Evolutionary conservation across 2,329 filamentous ascomycete species (phyloP).

Genomic region (Aspergillus piperis): DNA sequence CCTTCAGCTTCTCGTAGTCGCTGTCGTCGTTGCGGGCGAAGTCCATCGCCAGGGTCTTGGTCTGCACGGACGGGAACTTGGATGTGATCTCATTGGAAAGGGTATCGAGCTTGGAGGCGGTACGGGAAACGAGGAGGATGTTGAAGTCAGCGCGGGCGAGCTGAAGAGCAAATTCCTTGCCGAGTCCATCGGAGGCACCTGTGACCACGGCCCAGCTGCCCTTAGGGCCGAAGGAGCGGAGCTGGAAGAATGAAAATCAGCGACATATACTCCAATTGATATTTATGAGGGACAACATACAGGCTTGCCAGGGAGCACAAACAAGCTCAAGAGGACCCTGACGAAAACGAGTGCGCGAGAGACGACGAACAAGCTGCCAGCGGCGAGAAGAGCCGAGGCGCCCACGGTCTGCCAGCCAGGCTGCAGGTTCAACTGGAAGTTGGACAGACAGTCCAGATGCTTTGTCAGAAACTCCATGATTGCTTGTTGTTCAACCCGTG

Average conservation of each 20-base stretch:
- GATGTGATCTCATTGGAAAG: constrained; percentile 76
- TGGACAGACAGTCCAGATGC: constrained; percentile 33
- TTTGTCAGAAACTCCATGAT: constrained; percentile 36
- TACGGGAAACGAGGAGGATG: constrained; percentile 90
- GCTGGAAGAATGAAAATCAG: constrained; percentile 53
- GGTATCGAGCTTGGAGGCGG: constrained; percentile 81
- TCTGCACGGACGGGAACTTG: constrained; percentile 65
- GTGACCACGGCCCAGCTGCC: constrained; percentile 95
- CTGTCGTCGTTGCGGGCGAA: constrained; percentile 75
- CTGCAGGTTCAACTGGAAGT: constrained; percentile 36
- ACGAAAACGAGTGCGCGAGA: constrained; percentile 61
- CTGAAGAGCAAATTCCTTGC: constrained; percentile 92
- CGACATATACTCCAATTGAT: neutral
- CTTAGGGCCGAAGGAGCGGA: constrained; percentile 85
- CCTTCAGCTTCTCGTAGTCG: constrained; percentile 75
- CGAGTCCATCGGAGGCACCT: constrained; percentile 92
- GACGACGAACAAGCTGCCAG: constrained; percentile 62
- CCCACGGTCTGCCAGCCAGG: constrained; percentile 41
- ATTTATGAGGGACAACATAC: constrained; percentile 33
- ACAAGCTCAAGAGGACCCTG: constrained; percentile 65
- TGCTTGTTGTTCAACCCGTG: constrained; percentile 16
- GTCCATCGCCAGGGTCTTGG: constrained; percentile 86
- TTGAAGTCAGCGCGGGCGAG: constrained; percentile 92
- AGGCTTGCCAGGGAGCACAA: constrained; percentile 61
- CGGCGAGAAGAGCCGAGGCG: constrained; percentile 39